These are phyloP conservation scores for Nepenthes mirabilis DNA, from an alignment of 148 eudicot species.

Conservation along the genomic window DNA sequence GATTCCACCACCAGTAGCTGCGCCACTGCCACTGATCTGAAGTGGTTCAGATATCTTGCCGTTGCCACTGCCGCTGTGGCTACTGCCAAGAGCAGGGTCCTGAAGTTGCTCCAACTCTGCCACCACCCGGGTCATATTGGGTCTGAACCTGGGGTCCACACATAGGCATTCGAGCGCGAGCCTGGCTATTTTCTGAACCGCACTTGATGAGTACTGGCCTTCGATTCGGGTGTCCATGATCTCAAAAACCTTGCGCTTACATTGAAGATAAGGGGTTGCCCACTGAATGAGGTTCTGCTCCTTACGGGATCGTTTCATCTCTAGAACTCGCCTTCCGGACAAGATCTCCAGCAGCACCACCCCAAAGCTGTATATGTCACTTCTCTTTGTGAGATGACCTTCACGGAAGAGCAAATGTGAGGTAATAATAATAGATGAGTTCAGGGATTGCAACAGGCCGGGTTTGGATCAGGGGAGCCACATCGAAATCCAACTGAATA, in stretches of 20 bases:
- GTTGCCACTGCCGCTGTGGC: too few relatives aligned
- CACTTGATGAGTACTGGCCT: constrained; percentile 52
- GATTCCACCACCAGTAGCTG: too few relatives aligned
- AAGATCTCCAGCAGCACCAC: constrained; percentile 79
- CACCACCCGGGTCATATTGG: constrained; percentile 55
- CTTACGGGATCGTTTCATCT: constrained; percentile 44
- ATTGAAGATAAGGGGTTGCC: constrained; percentile 57
- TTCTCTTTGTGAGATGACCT: constrained; percentile 74
- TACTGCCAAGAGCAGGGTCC: constrained; percentile 4
- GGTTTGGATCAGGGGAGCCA: neutral
- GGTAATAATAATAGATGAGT: neutral
- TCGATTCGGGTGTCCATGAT: constrained; percentile 62
- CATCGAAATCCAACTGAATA: too few relatives aligned
- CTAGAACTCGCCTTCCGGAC: constrained; percentile 61
- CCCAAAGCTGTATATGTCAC: constrained; percentile 83
- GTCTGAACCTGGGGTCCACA: constrained; percentile 47
- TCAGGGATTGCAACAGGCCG: neutral
- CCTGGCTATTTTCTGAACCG: constrained; percentile 30
- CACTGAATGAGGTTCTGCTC: constrained; percentile 69
- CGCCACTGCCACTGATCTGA: too few relatives aligned
- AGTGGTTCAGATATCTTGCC: too few relatives aligned
- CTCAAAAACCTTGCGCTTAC: constrained; percentile 45
- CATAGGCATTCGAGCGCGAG: constrained; percentile 63
- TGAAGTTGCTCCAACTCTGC: constrained; percentile 49
- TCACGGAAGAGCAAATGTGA: neutral